phyloP scores from a whole-genome alignment of 2,329 filamentous ascomycete species.

The Berkeleyomyces basicola region DNA sequence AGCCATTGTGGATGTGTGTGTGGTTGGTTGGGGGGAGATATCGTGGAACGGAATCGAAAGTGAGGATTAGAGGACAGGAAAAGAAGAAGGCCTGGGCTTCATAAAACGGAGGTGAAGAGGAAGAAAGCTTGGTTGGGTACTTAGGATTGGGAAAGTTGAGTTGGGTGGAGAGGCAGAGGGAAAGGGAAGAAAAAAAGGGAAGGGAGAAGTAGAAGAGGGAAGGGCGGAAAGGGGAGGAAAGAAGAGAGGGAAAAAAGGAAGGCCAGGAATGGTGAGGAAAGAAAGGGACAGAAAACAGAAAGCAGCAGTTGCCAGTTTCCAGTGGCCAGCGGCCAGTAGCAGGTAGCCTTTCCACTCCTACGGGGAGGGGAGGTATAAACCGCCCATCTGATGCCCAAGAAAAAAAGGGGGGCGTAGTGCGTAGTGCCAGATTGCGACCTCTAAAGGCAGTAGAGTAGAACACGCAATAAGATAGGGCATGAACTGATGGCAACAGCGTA shows the following conservation, averaged over 20 bases:
- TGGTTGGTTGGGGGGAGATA: slow-evolving; percentile 9
- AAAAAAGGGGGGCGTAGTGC: neutral
- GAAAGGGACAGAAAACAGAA: slow-evolving; percentile 3
- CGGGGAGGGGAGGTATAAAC: neutral
- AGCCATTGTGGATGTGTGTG: slow-evolving; percentile 32
- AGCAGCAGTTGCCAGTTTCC: neutral
- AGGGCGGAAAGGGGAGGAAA: neutral
- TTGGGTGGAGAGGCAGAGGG: slow-evolving; percentile 4
- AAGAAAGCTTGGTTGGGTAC: slow-evolving; percentile 12
- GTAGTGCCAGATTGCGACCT: neutral
- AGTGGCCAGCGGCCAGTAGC: too few species aligned
- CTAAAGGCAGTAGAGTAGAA: neutral
- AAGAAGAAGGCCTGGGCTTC: slow-evolving; percentile 9
- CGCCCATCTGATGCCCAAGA: neutral
- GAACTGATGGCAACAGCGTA: neutral
- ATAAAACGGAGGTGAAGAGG: slow-evolving; percentile 5
- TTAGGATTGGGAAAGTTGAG: slow-evolving; percentile 9
- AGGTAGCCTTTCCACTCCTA: neutral
- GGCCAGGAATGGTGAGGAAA: neutral
- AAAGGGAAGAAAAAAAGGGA: slow-evolving; percentile 1
- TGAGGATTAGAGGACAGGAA: slow-evolving; percentile 7
- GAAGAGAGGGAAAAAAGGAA: slow-evolving; percentile 4
- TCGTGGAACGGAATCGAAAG: slow-evolving; percentile 9
- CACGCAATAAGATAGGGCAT: neutral
- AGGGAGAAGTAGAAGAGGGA: neutral